These are phyloP conservation scores for Chlamydomonas sphaeroides DNA, from an alignment of 139 green algal genomes.

Conservation along the genomic window DNA sequence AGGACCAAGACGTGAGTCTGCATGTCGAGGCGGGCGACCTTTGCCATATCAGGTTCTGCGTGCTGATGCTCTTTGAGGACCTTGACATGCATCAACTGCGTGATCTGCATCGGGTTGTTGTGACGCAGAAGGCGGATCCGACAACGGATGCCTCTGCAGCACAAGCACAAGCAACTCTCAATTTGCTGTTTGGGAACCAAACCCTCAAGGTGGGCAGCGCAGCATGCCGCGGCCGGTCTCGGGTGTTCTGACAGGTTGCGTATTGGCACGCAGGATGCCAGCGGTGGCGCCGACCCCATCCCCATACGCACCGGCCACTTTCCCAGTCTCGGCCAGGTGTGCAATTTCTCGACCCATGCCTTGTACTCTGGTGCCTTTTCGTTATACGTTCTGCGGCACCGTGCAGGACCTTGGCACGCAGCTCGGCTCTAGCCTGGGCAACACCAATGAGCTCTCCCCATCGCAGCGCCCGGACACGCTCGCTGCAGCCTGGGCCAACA, in stretches of 20 bases:
- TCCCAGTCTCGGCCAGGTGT: background rate
- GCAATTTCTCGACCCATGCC: background rate
- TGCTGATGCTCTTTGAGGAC: no score
- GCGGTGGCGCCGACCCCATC: conserved; percentile 24
- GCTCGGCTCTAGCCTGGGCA: conserved; percentile 16
- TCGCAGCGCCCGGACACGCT: background rate
- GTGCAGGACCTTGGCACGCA: conserved; percentile 5
- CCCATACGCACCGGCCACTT: background rate
- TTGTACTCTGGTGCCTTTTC: background rate
- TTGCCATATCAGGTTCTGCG: background rate
- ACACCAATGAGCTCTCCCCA: background rate
- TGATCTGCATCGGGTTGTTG: background rate
- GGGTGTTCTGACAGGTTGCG: no score
- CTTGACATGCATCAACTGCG: background rate
- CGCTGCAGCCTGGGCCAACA: conserved; percentile 12
- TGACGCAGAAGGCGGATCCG: background rate
- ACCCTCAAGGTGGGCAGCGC: conserved; percentile 3
- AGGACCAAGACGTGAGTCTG: background rate
- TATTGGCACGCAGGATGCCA: background rate
- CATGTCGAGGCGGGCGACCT: background rate
- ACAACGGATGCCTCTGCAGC: background rate
- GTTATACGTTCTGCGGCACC: background rate
- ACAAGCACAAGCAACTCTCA: background rate
- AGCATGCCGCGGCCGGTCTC: background rate
- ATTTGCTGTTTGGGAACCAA: conserved; percentile 23